Evolutionary conservation across 176 grass and related monocot genomes (phyloP).

Genomic region (Secale cereale): DNA sequence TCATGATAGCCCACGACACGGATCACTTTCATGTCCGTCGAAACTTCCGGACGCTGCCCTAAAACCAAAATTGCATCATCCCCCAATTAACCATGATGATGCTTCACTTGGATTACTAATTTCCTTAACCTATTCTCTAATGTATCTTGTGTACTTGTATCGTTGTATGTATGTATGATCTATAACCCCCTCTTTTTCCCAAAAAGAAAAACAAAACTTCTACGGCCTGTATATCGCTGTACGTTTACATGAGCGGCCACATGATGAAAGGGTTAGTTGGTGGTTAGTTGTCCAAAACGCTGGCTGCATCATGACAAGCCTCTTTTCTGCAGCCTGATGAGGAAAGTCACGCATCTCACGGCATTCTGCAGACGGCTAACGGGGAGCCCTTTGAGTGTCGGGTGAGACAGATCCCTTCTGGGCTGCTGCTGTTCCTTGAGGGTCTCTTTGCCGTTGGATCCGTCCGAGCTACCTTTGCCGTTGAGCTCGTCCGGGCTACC

Average conservation of each 20-base stretch:
- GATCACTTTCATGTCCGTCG: no score
- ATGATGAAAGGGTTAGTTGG: neutral
- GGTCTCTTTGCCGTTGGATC: slow-evolving; percentile 18
- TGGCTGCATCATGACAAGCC: slow-evolving; percentile 10
- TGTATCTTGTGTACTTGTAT: neutral
- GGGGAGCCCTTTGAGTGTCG: slow-evolving; percentile 57
- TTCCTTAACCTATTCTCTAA: neutral
- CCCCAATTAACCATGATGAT: neutral
- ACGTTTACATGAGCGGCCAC: neutral
- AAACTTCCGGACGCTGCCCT: neutral
- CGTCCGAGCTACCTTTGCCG: no score
- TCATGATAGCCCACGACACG: no score
- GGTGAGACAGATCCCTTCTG: slow-evolving; percentile 38
- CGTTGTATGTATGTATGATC: neutral
- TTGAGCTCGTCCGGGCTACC: no score
- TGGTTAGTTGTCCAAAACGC: neutral
- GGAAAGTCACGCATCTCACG: slow-evolving; percentile 45
- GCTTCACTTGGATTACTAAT: neutral
- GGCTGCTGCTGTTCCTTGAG: neutral
- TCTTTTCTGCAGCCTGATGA: slow-evolving; percentile 60
- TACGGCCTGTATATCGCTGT: slow-evolving; percentile 14
- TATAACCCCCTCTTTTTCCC: neutral
- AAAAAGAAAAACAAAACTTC: neutral
- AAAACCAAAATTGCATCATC: neutral
- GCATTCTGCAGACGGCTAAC: slow-evolving; percentile 39